Conservation (phyloP, 106 monocot species). For the Dendrobium catenatum region DNA sequence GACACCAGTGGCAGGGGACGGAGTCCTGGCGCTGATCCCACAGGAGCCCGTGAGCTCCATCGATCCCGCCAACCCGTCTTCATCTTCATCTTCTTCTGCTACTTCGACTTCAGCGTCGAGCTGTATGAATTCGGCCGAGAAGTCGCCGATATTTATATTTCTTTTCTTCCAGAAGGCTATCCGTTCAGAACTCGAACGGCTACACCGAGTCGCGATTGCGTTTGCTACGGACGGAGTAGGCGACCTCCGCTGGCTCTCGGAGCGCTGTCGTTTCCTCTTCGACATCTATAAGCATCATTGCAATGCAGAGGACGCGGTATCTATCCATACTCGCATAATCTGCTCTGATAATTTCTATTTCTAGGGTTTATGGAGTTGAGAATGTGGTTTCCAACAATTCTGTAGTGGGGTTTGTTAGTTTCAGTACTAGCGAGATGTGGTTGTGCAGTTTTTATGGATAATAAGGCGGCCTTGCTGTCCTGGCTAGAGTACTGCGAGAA, state of each 20-base stretch:
- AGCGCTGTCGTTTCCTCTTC: conserved; percentile 63
- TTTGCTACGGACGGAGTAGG: conserved; percentile 62
- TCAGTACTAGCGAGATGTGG: no score
- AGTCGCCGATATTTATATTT: conserved; percentile 74
- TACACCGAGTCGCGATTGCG: conserved; percentile 68
- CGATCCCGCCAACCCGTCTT: conserved; percentile 1
- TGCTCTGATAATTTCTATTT: neutral
- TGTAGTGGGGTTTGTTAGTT: neutral
- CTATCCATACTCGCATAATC: neutral
- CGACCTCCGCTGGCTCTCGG: conserved; percentile 45
- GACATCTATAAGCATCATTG: conserved; percentile 91
- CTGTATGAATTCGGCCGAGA: conserved; percentile 16
- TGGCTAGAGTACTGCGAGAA: no score
- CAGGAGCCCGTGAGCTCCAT: conserved; percentile 3
- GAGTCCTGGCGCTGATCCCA: conserved; percentile 2
- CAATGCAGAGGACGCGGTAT: conserved; percentile 98
- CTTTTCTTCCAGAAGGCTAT: conserved; percentile 91
- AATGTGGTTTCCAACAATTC: neutral
- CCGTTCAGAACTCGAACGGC: conserved; percentile 63
- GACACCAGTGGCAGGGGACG: conserved; percentile 1
- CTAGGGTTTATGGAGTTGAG: neutral
- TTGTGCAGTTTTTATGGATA: no score
- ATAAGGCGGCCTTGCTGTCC: no score
- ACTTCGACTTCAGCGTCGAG: neutral
- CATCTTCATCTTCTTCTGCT: neutral